phyloP scores from a whole-genome alignment of 1,139 yeast genomes.

The Diutina catenulata region DNA sequence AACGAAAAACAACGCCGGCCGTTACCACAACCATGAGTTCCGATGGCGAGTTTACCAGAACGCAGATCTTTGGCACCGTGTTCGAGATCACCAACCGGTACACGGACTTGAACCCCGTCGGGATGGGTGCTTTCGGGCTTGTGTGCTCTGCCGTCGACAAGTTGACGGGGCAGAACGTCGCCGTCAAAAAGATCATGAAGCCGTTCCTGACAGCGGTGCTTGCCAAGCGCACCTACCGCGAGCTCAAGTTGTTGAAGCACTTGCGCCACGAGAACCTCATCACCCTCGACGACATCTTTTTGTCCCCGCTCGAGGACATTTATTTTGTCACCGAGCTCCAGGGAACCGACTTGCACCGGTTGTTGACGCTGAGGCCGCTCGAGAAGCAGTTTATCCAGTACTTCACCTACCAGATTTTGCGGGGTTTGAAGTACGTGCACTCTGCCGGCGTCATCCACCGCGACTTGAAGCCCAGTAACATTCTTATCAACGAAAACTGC shows the following conservation, averaged over 20 bases:
- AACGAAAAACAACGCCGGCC: no score
- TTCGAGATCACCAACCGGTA: slow-evolving; percentile 90
- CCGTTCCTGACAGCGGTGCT: slow-evolving; percentile 92
- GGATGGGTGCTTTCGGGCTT: slow-evolving; percentile 98
- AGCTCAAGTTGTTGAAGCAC: slow-evolving; percentile 84
- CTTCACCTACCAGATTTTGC: slow-evolving; percentile 82
- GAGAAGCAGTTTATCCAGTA: slow-evolving; percentile 96
- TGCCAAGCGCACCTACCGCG: slow-evolving; percentile 94
- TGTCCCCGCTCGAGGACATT: slow-evolving; percentile 91
- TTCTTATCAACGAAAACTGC: slow-evolving; percentile 88
- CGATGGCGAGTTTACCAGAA: slow-evolving; percentile 23
- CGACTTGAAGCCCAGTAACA: slow-evolving; percentile 88
- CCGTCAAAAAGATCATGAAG: slow-evolving; percentile 94
- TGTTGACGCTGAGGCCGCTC: slow-evolving; percentile 83
- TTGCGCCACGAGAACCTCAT: slow-evolving; percentile 90
- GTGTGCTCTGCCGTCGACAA: slow-evolving; percentile 95
- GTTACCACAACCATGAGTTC: slow-evolving; percentile 13
- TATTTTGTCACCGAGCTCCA: slow-evolving; percentile 94
- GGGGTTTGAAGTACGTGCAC: slow-evolving; percentile 92
- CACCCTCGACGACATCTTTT: slow-evolving; percentile 84
- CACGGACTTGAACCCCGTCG: slow-evolving; percentile 90
- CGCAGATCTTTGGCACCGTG: slow-evolving; percentile 74
- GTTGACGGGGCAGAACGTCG: slow-evolving; percentile 85
- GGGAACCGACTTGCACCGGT: slow-evolving; percentile 91
- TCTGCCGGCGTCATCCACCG: slow-evolving; percentile 96